These are phyloP conservation scores for Ophiocordyceps unilateralis DNA, from an alignment of 2,329 filamentous ascomycete species.

Conservation along the genomic window DNA sequence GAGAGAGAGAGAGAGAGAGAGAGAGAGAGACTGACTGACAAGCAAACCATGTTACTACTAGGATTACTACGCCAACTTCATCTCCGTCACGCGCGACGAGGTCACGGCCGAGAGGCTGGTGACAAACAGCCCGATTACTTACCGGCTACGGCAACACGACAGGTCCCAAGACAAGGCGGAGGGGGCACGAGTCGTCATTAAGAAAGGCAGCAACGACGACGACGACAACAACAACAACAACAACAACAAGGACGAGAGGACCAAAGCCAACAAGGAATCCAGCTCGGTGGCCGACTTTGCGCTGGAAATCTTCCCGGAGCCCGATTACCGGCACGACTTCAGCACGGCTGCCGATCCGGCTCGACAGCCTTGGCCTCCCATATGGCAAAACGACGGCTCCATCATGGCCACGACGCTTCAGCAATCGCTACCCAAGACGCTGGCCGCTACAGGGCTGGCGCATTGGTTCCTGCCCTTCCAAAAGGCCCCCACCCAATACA, in stretches of 20 bases:
- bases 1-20: too few relatives aligned
- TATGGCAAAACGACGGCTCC: slow-evolving; percentile 13
- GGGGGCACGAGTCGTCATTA: too few relatives aligned
- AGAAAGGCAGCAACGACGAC: too few relatives aligned
- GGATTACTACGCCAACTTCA: slow-evolving; percentile 30
- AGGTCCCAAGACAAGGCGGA: too few relatives aligned
- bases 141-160: too few relatives aligned
- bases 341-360: slow-evolving; percentile 18
- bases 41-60: too few relatives aligned
- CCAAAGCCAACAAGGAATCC: too few relatives aligned
- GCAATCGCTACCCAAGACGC: slow-evolving; percentile 19
- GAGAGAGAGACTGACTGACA: neutral
- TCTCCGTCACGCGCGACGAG: slow-evolving; percentile 20
- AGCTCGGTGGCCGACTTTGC: slow-evolving; percentile 19
- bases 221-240: neutral
- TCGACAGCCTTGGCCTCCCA: slow-evolving; percentile 23
- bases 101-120: slow-evolving; percentile 10
- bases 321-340: slow-evolving; percentile 21
- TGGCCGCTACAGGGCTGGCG: slow-evolving; percentile 20
- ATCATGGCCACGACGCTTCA: slow-evolving; percentile 20
- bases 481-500: slow-evolving; percentile 1
- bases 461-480: slow-evolving; percentile 22
- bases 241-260: neutral
- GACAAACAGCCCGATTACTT: too few relatives aligned
- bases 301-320: slow-evolving; percentile 21